Percentiles rank a stretch among this genome's conserved stretches.
Conservation (phyloP, 768 basidiomycete genomes). For the Hypsizygus marmoreus region DNA sequence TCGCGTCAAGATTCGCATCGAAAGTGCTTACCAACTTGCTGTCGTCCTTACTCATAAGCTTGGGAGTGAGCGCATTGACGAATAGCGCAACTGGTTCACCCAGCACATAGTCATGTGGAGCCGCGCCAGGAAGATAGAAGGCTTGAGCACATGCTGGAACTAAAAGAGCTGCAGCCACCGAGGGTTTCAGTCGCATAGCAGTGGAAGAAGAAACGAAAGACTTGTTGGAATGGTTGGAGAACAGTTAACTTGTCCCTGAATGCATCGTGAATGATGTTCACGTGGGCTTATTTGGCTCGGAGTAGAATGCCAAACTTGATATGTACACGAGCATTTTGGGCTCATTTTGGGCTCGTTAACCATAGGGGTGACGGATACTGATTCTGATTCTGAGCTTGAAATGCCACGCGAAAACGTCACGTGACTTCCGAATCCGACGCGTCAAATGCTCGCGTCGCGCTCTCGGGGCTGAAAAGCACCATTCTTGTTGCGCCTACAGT, state of each 20-base stretch:
- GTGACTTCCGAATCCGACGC: too few species aligned
- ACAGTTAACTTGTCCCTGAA: neutral
- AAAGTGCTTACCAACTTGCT: conserved; percentile 70
- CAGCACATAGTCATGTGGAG: conserved; percentile 76
- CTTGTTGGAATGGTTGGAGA: conserved; percentile 4
- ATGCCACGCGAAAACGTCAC: too few species aligned
- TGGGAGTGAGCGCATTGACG: conserved; percentile 90
- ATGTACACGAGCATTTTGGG: too few species aligned
- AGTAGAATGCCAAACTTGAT: too few species aligned
- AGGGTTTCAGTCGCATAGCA: conserved; percentile 25
- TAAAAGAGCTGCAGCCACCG: conserved; percentile 20
- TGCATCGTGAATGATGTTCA: too few species aligned
- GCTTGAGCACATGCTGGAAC: conserved; percentile 41
- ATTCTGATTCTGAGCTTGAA: too few species aligned
- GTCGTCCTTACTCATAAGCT: conserved; percentile 66
- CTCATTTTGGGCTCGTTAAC: too few species aligned
- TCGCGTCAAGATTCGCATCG: neutral
- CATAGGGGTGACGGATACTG: too few species aligned
- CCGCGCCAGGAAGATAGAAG: conserved; percentile 92
- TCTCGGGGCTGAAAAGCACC: too few species aligned
- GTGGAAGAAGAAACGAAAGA: conserved; percentile 9
- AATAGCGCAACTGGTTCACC: conserved; percentile 79
- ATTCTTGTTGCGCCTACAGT: too few species aligned
- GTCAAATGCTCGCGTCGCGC: too few species aligned
- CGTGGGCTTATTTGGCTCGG: too few species aligned